Conservation (phyloP, 768 basidiomycete species). For the Pleurotus citrinopileatus region DNA sequence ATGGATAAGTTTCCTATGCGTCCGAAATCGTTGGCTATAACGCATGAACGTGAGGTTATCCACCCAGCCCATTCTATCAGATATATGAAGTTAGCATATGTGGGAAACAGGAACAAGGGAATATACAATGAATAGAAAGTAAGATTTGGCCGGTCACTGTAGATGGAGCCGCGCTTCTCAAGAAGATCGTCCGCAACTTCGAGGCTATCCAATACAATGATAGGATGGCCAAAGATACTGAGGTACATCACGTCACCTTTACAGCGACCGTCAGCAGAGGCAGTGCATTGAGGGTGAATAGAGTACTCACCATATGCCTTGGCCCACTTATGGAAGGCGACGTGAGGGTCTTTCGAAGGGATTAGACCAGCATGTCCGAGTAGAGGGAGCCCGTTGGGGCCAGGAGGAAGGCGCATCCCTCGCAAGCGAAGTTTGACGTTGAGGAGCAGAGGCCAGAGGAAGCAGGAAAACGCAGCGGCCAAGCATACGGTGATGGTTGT, state of each 20-base stretch:
- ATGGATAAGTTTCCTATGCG: background rate
- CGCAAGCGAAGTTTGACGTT: too few species aligned
- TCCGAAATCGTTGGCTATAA: constrained; percentile 10
- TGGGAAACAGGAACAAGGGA: background rate
- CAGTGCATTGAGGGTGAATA: background rate
- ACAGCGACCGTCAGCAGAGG: background rate
- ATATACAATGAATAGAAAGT: constrained; percentile 14
- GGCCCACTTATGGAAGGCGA: background rate
- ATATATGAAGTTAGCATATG: background rate
- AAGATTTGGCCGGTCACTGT: constrained; percentile 25
- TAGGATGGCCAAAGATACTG: constrained; percentile 16
- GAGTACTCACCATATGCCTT: constrained; percentile 2
- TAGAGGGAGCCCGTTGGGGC: background rate
- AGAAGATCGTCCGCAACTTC: constrained; percentile 28
- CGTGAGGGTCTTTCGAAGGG: background rate
- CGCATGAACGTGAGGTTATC: background rate
- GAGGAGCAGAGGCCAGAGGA: too few species aligned
- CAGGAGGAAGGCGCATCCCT: background rate
- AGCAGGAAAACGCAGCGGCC: too few species aligned
- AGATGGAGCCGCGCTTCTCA: constrained; percentile 25
- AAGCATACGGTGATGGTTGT: too few species aligned
- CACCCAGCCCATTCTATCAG: constrained; percentile 3
- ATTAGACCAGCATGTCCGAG: background rate
- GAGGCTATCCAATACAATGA: constrained; percentile 27
- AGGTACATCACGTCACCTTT: constrained; percentile 12